These are phyloP conservation scores for Ambrosia hybrid DNA, from an alignment of 140 eudicot genomes.

Conservation along the genomic window DNA sequence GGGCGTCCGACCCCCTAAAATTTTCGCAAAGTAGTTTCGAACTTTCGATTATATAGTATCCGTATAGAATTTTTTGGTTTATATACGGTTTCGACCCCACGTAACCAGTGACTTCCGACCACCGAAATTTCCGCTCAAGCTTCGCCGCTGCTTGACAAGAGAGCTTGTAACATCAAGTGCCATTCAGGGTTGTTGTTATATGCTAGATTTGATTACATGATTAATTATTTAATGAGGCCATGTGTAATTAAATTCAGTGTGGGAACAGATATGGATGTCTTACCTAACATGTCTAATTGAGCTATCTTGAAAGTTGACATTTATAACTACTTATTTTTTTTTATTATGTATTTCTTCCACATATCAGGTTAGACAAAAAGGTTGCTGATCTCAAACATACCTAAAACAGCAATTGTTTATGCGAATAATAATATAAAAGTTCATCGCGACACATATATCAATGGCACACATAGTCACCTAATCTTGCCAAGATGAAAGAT, in stretches of 20 bases:
- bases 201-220: constrained; percentile 10
- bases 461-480: constrained; percentile 3
- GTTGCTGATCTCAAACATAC: constrained; percentile 30
- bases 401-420: constrained; percentile 23
- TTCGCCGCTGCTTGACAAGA: too few species aligned
- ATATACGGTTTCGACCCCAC: too few species aligned
- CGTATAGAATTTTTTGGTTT: too few species aligned
- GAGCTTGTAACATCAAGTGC: constrained; percentile 8
- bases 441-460: background rate
- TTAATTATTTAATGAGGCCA: constrained; percentile 15
- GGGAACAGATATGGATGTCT: constrained; percentile 32
- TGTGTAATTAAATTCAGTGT: constrained; percentile 18
- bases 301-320: constrained; percentile 28
- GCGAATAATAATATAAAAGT: constrained; percentile 1
- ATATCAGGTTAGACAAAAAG: constrained; percentile 28
- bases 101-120: too few species aligned
- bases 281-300: constrained; percentile 33
- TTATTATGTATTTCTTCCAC: constrained; percentile 12
- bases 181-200: constrained; percentile 5
- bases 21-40: too few species aligned
- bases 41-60: too few species aligned
- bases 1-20: too few species aligned
- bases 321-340: background rate
- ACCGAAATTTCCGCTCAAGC: too few species aligned
- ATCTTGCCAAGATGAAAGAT: constrained; percentile 30